Evolutionary conservation across 768 basidiomycete species (phyloP).

Genomic region (Zangia roseola): DNA sequence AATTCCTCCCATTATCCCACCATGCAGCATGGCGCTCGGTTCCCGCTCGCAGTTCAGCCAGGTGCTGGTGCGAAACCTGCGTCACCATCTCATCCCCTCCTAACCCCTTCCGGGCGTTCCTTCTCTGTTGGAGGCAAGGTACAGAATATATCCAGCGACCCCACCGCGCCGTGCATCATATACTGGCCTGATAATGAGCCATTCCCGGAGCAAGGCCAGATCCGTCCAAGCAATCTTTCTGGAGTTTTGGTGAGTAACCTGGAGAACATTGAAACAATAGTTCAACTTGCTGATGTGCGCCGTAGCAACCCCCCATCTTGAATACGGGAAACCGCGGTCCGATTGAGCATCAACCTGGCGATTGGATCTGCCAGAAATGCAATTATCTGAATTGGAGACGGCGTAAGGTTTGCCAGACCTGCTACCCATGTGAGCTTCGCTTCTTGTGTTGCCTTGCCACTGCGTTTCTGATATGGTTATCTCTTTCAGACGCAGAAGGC

Average conservation of each 20-base stretch:
- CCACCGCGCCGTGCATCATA: conserved; percentile 73
- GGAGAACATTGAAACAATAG: neutral
- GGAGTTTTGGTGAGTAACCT: conserved; percentile 50
- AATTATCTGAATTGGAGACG: conserved; percentile 87
- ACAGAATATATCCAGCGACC: conserved; percentile 75
- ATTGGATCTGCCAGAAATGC: conserved; percentile 83
- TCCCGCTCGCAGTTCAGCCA: conserved; percentile 27
- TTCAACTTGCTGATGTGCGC: neutral
- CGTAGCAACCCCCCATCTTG: conserved; percentile 78
- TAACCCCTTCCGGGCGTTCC: conserved; percentile 81
- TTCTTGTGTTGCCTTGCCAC: conserved; percentile 7
- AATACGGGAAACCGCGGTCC: conserved; percentile 89
- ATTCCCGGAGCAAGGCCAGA: conserved; percentile 77
- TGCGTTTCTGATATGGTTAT: conserved; percentile 7
- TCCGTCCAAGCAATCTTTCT: conserved; percentile 55
- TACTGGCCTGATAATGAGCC: conserved; percentile 92
- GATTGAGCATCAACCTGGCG: conserved; percentile 81
- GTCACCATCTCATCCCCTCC: conserved; percentile 60
- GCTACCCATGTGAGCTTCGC: conserved; percentile 67
- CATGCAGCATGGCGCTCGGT: conserved; percentile 21
- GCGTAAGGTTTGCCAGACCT: conserved; percentile 87
- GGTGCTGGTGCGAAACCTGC: conserved; percentile 31
- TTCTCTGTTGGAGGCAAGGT: conserved; percentile 77
- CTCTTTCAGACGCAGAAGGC: conserved; percentile 69
- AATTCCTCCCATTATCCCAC: conserved; percentile 31